These are phyloP conservation scores for Lunularia cruciata DNA, from an alignment of 225 moss, liverwort and hornwort genomes.

Conservation along the genomic window DNA sequence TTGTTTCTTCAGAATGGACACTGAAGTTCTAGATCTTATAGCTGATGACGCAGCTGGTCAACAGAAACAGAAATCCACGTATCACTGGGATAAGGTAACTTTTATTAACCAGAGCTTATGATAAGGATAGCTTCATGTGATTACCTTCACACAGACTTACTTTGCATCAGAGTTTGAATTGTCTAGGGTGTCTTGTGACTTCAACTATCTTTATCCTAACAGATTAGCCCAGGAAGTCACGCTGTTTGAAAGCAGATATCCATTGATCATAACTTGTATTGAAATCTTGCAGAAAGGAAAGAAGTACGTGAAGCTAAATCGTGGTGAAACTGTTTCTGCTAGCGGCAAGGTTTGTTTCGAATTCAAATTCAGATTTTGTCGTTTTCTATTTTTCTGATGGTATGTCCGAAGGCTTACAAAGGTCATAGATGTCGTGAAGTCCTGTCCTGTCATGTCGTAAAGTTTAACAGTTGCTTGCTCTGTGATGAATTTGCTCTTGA, in stretches of 20 bases:
- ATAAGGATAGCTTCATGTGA: too few relatives aligned
- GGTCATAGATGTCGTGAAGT: too few relatives aligned
- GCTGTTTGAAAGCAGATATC: neutral
- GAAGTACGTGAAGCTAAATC: slow-evolving; percentile 90
- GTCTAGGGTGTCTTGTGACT: too few relatives aligned
- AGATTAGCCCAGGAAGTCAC: too few relatives aligned
- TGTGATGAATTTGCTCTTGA: neutral
- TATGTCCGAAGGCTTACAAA: too few relatives aligned
- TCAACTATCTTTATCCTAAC: too few relatives aligned
- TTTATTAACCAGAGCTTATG: too few relatives aligned
- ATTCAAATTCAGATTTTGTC: neutral
- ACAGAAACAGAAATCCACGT: slow-evolving; percentile 81
- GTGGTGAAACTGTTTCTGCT: slow-evolving; percentile 75
- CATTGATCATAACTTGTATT: too few relatives aligned
- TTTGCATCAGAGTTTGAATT: too few relatives aligned
- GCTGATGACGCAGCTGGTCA: slow-evolving; percentile 93
- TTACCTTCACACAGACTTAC: too few relatives aligned
- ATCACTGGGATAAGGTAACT: slow-evolving; percentile 87
- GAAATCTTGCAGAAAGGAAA: slow-evolving; percentile 61
- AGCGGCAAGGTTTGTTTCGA: slow-evolving; percentile 63
- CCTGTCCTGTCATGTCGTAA: too few relatives aligned
- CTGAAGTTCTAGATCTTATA: slow-evolving; percentile 87
- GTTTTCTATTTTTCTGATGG: neutral
- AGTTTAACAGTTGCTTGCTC: neutral
- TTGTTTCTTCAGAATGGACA: slow-evolving; percentile 62